A percentile compares a stretch with the other conserved stretches of the same genome.
Conservation (phyloP, 768 basidiomycete species). For the Daedalea quercina region DNA sequence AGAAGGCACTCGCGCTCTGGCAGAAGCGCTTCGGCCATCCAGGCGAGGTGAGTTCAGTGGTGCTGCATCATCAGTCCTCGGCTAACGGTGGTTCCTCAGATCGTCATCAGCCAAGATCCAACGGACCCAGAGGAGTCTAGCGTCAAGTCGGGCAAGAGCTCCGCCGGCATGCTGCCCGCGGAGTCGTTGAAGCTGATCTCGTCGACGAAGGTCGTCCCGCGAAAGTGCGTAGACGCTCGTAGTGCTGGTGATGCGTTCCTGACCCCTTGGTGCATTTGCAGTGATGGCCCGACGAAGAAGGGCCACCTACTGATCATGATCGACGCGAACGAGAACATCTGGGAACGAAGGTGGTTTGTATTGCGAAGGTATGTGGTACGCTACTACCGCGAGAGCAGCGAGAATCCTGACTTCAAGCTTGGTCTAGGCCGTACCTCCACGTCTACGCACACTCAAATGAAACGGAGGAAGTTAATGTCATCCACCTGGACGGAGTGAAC, state of each 20-base stretch:
- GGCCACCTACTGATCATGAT: constrained; percentile 76
- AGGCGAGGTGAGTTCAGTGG: constrained; percentile 53
- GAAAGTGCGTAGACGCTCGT: constrained; percentile 43
- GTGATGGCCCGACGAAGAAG: constrained; percentile 79
- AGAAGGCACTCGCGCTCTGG: constrained; percentile 74
- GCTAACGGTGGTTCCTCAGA: constrained; percentile 35
- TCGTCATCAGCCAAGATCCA: constrained; percentile 70
- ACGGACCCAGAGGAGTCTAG: constrained; percentile 44
- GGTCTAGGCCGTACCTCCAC: constrained; percentile 77
- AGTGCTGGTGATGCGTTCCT: background rate
- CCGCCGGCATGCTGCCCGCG: constrained; percentile 30
- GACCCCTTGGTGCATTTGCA: constrained; percentile 23
- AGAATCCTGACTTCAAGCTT: background rate
- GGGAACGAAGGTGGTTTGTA: constrained; percentile 85
- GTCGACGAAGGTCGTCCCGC: constrained; percentile 64
- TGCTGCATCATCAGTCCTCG: background rate
- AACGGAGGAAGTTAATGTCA: constrained; percentile 73
- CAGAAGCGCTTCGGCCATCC: constrained; percentile 72
- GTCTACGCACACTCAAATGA: constrained; percentile 83
- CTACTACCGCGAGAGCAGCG: too few species aligned
- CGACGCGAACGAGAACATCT: constrained; percentile 73
- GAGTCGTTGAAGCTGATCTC: constrained; percentile 65
- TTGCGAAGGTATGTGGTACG: constrained; percentile 56
- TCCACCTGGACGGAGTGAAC: constrained; percentile 80
- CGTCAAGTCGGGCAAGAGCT: constrained; percentile 22